Percentiles rank a stretch among this genome's conserved stretches.
phyloP scores from a whole-genome alignment of 1,139 yeast species.

The Scheffersomyces lignicola region DNA sequence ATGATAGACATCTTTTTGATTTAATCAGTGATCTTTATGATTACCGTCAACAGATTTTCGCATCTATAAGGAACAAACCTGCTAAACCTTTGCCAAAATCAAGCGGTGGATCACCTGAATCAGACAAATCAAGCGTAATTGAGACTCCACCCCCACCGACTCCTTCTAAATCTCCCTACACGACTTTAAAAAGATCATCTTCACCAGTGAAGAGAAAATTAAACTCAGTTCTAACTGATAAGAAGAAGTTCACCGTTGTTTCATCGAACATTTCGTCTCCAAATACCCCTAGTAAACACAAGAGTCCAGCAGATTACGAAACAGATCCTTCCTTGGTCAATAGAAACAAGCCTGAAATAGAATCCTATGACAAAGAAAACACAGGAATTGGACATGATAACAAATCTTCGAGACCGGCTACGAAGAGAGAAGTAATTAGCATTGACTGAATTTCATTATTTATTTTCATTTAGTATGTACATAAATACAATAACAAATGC shows the following conservation, averaged over 20 bases:
- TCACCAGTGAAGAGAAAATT: slow-evolving; percentile 43
- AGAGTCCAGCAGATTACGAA: slow-evolving; percentile 4
- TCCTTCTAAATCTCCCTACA: slow-evolving; percentile 20
- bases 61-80: slow-evolving; percentile 27
- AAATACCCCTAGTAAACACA: not conserved
- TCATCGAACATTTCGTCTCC: slow-evolving; percentile 1
- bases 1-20: slow-evolving; percentile 59
- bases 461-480: not conserved
- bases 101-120: slow-evolving; percentile 74
- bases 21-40: slow-evolving; percentile 63
- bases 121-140: not conserved
- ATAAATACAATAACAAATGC: slow-evolving; percentile 1
- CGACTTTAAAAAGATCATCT: slow-evolving; percentile 33
- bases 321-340: slow-evolving; percentile 23
- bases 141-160: slow-evolving; percentile 16
- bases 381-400: not conserved
- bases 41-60: slow-evolving; percentile 44
- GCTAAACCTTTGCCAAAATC: slow-evolving; percentile 56
- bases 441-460: slow-evolving; percentile 4
- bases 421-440: slow-evolving; percentile 2
- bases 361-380: slow-evolving; percentile 9
- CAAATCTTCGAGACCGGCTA: not conserved
- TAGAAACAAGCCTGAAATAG: slow-evolving; percentile 10
- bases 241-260: slow-evolving; percentile 8
- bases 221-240: slow-evolving; percentile 23